phyloP scores from a whole-genome alignment of 768 basidiomycete species.

The Epithele typhae region DNA sequence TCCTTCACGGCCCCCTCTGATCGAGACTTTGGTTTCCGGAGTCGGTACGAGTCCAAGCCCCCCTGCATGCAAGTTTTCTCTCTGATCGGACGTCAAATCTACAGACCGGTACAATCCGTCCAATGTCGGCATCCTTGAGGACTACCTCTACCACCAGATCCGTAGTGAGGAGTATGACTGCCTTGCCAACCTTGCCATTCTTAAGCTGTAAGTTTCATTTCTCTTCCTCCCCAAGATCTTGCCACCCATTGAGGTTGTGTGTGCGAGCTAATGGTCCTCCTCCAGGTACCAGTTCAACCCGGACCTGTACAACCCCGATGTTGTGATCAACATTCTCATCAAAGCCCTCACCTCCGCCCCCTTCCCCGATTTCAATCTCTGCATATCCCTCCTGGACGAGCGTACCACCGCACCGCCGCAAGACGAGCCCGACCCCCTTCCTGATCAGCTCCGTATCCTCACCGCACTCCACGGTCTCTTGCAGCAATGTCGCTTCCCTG shows the following conservation, averaged over 20 bases:
- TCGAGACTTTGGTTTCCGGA: constrained; percentile 87
- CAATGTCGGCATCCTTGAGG: constrained; percentile 90
- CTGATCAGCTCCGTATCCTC: constrained; percentile 62
- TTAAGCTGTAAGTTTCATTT: constrained; percentile 81
- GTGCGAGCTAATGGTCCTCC: background rate
- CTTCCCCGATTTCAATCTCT: constrained; percentile 91
- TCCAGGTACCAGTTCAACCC: constrained; percentile 93
- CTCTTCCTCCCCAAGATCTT: too few species aligned
- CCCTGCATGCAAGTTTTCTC: background rate
- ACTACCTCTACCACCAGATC: constrained; percentile 94
- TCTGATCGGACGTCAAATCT: background rate
- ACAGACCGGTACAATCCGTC: constrained; percentile 96
- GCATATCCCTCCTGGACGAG: constrained; percentile 87
- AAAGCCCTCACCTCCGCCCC: constrained; percentile 84
- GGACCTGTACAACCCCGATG: constrained; percentile 87
- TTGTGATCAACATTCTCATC: constrained; percentile 91
- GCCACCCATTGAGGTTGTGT: background rate
- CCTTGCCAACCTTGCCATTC: constrained; percentile 89
- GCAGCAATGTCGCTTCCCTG: constrained; percentile 82
- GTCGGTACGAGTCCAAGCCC: constrained; percentile 55
- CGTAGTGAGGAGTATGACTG: constrained; percentile 90
- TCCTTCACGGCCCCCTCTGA: constrained; percentile 75
- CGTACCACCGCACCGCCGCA: constrained; percentile 46
- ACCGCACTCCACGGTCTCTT: constrained; percentile 65
- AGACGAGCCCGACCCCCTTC: constrained; percentile 82